A percentile compares a stretch with the other conserved stretches of the same genome.
Conservation (phyloP, 352 stramenopile genomes). For the Phytophthora pini region DNA sequence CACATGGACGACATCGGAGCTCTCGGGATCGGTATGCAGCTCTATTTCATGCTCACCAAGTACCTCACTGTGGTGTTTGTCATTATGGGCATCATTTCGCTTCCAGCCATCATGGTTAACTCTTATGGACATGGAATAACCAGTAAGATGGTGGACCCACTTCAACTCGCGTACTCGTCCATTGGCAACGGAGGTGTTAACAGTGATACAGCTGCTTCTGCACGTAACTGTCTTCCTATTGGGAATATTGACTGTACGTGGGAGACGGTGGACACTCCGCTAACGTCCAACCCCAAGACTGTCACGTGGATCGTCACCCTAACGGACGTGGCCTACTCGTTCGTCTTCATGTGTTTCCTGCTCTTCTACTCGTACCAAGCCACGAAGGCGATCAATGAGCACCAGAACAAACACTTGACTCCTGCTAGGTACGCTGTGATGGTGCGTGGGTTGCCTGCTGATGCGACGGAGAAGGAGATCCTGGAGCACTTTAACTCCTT, state of each 20-base stretch:
- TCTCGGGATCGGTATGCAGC: constrained; percentile 60
- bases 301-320: constrained; percentile 58
- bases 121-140: constrained; percentile 54
- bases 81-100: constrained; percentile 48
- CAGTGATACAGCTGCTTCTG: constrained; percentile 25
- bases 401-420: constrained; percentile 54
- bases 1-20: constrained; percentile 53
- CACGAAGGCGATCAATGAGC: constrained; percentile 38
- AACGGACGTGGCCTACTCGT: constrained; percentile 48
- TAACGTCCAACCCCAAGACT: constrained; percentile 45
- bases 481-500: constrained; percentile 71
- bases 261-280: constrained; percentile 48
- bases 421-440: constrained; percentile 60
- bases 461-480: constrained; percentile 71
- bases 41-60: constrained; percentile 71
- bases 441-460: constrained; percentile 38
- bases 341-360: constrained; percentile 50
- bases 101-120: constrained; percentile 52
- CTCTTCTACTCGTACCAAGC: constrained; percentile 44
- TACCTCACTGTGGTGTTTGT: constrained; percentile 46
- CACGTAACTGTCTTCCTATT: constrained; percentile 40
- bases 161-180: constrained; percentile 50
- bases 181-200: constrained; percentile 57
- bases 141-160: constrained; percentile 45
- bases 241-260: constrained; percentile 55